Evolutionary conservation across 2,329 filamentous ascomycete species (phyloP).

Genomic region (Lasiodiplodia hormozganensis): DNA sequence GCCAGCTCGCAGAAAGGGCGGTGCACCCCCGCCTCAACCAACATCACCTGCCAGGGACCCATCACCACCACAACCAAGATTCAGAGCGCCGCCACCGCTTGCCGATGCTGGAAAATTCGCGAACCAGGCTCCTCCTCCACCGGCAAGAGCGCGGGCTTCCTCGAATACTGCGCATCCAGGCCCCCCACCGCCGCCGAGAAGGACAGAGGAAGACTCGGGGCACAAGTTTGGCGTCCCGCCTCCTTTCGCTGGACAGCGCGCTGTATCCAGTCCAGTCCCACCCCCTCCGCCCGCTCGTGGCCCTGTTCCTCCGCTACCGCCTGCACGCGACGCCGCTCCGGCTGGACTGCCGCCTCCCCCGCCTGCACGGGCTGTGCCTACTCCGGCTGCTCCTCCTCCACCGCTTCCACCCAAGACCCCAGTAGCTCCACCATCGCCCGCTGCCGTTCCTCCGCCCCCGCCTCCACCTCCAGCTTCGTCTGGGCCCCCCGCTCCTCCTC

Average conservation of each 20-base stretch:
- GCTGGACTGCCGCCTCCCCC: conserved; percentile 59
- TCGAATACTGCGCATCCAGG: conserved; percentile 59
- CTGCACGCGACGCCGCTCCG: conserved; percentile 46
- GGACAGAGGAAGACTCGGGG: conserved; percentile 66
- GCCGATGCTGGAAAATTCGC: conserved; percentile 86
- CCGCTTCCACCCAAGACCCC: conserved; percentile 61
- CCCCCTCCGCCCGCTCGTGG: conserved; percentile 78
- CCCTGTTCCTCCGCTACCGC: conserved; percentile 65
- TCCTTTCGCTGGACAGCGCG: conserved; percentile 72
- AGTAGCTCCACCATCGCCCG: conserved; percentile 38
- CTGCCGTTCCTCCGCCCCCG: conserved; percentile 36
- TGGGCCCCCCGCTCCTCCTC: conserved; percentile 37
- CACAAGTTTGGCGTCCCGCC: conserved; percentile 80
- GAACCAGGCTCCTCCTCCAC: conserved; percentile 52
- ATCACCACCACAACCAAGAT: conserved; percentile 70
- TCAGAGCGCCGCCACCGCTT: conserved; percentile 85
- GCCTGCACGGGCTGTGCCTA: conserved; percentile 48
- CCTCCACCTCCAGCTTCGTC: conserved; percentile 38
- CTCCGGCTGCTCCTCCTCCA: conserved; percentile 63
- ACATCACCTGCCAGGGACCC: conserved; percentile 62
- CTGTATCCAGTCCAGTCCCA: conserved; percentile 60
- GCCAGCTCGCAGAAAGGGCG: conserved; percentile 54
- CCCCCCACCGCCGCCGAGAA: conserved; percentile 71
- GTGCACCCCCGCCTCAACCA: conserved; percentile 45
- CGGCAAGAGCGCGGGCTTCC: conserved; percentile 58